These are phyloP conservation scores for Hyaloscypha variabilis DNA, from an alignment of 495 filamentous ascomycete genomes.

Conservation along the genomic window DNA sequence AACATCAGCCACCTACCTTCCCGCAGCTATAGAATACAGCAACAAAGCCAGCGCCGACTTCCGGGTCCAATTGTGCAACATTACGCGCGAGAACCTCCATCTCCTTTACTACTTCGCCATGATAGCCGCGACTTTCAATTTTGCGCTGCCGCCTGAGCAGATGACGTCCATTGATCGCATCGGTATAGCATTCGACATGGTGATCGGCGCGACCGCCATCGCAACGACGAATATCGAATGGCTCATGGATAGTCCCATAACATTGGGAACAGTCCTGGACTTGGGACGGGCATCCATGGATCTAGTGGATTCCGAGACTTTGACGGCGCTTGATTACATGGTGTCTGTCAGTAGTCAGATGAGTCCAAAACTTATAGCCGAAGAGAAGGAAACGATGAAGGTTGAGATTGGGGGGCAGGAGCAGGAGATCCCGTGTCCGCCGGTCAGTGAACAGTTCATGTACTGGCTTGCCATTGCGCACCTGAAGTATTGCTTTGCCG, in stretches of 20 bases:
- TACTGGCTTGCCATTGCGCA: conserved; percentile 27
- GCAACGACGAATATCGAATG: neutral
- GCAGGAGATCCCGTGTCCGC: neutral
- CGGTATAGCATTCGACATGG: conserved; percentile 34
- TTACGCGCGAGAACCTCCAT: conserved; percentile 33
- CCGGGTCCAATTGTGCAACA: conserved; percentile 31
- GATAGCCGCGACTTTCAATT: conserved; percentile 35
- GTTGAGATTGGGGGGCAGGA: neutral
- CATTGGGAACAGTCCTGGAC: neutral
- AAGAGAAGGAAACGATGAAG: neutral
- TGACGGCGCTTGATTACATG: neutral
- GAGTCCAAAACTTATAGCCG: neutral
- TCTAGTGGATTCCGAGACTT: neutral
- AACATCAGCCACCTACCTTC: conserved; percentile 32
- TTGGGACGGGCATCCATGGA: neutral
- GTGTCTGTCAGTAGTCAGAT: neutral
- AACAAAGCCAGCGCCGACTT: conserved; percentile 37
- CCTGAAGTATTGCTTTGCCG: conserved; percentile 32
- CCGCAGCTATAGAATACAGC: conserved; percentile 36
- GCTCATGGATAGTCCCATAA: neutral
- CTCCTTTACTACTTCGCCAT: conserved; percentile 38
- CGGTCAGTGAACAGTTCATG: neutral
- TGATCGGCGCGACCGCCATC: conserved; percentile 25
- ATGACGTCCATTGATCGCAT: conserved; percentile 24
- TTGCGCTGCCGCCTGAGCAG: conserved; percentile 32